Conservation (phyloP, 192 early-diverging fungal genomes). For the Backusella tarrabulga region DNA sequence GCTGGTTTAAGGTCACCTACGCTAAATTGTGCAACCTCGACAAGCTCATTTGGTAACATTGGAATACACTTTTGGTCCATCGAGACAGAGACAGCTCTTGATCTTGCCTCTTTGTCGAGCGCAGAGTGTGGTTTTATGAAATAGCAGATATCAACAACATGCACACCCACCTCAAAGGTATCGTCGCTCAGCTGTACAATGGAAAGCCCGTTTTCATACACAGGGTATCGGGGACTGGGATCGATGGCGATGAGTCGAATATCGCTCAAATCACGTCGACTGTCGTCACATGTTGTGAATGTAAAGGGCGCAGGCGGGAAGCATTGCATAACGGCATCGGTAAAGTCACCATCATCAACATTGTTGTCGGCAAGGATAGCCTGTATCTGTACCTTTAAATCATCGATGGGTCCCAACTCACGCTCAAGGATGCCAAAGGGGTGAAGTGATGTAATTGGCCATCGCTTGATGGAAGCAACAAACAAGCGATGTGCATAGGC, state of each 20-base stretch:
- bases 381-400: conserved; percentile 76
- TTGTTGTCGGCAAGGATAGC: conserved; percentile 81
- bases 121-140: conserved; percentile 92
- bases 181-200: conserved; percentile 59
- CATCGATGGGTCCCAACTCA: conserved; percentile 73
- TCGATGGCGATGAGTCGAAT: conserved; percentile 87
- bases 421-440: conserved; percentile 73
- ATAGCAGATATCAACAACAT: conserved; percentile 95
- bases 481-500: conserved; percentile 56
- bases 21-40: conserved; percentile 89
- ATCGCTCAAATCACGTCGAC: conserved; percentile 73
- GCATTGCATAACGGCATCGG: conserved; percentile 72
- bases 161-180: conserved; percentile 69
- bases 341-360: conserved; percentile 67
- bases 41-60: conserved; percentile 89
- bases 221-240: conserved; percentile 52
- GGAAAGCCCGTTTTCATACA: conserved; percentile 79
- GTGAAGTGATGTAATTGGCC: conserved; percentile 68
- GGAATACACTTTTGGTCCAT: conserved; percentile 94
- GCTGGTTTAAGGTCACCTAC: conserved; percentile 70
- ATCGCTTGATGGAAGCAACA: conserved; percentile 65
- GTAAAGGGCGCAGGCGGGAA: conserved; percentile 77
- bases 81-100: conserved; percentile 90
- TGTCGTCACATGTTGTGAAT: conserved; percentile 46
- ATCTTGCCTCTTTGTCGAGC: conserved; percentile 91